Conservation (phyloP, 225 moss, liverwort and hornwort species). For the Climacium dendroides region DNA sequence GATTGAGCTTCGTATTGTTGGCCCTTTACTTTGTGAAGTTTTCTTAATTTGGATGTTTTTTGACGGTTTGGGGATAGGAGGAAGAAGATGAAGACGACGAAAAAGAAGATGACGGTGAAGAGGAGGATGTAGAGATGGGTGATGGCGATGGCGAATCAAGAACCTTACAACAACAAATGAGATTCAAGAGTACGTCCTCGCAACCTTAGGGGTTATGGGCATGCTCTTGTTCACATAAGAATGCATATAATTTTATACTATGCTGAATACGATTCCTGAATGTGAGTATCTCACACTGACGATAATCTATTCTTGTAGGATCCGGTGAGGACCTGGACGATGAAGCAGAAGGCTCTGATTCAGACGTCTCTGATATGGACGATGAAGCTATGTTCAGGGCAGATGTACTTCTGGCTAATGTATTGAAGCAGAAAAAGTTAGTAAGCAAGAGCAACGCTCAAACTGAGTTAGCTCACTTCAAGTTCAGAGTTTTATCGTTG, state of each 20-base stretch:
- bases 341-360: constrained; percentile 54
- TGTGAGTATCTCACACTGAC: background rate
- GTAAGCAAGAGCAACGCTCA: constrained; percentile 49
- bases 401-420: constrained; percentile 61
- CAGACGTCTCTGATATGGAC: constrained; percentile 57
- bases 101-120: constrained; percentile 14
- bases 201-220: background rate
- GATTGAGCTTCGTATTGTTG: background rate
- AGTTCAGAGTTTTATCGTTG: constrained; percentile 68
- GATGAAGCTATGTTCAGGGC: constrained; percentile 94
- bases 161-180: constrained; percentile 14
- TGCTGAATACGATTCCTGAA: background rate
- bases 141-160: constrained; percentile 4
- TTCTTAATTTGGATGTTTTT: background rate
- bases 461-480: constrained; percentile 67
- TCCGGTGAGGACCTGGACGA: constrained; percentile 16
- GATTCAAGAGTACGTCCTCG: constrained; percentile 21
- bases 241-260: background rate
- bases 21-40: background rate
- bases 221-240: background rate
- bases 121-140: constrained; percentile 31
- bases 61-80: background rate
- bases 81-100: constrained; percentile 22
- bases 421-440: constrained; percentile 63
- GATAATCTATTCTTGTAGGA: constrained; percentile 3